Percentiles rank a stretch among this genome's conserved stretches.
These are phyloP conservation scores for Porpolomopsis calyptriformis DNA, from an alignment of 768 basidiomycete species.

Conservation along the genomic window DNA sequence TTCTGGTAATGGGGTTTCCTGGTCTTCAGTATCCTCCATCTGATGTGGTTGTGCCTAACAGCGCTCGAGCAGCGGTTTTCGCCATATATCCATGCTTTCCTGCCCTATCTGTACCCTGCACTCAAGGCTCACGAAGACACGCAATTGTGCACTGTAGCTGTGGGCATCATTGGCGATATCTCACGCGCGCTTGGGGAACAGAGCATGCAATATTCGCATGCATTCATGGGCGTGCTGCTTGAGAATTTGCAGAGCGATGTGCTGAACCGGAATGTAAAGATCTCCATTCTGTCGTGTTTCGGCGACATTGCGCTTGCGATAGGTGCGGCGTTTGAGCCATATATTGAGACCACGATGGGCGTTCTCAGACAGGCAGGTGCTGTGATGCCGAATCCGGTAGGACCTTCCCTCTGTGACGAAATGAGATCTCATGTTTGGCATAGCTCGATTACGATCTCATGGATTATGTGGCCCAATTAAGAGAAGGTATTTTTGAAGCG, in stretches of 20 bases:
- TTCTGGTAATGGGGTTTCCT: slow-evolving; percentile 38
- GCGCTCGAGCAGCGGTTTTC: slow-evolving; percentile 72
- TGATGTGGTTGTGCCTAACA: slow-evolving; percentile 14
- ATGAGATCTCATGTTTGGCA: slow-evolving; percentile 9
- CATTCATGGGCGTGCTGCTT: slow-evolving; percentile 87
- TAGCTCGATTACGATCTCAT: slow-evolving; percentile 81
- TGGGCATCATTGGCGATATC: slow-evolving; percentile 92
- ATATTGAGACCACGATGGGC: slow-evolving; percentile 79
- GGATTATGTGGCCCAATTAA: slow-evolving; percentile 81
- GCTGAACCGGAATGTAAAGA: slow-evolving; percentile 90
- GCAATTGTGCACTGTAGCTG: slow-evolving; percentile 89
- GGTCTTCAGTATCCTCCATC: background rate
- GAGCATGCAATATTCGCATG: slow-evolving; percentile 69
- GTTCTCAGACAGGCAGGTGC: slow-evolving; percentile 87
- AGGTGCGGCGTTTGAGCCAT: slow-evolving; percentile 77
- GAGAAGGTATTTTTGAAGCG: slow-evolving; percentile 94
- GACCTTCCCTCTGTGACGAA: slow-evolving; percentile 18
- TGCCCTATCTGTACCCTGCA: slow-evolving; percentile 80
- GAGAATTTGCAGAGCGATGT: slow-evolving; percentile 87
- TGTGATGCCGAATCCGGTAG: slow-evolving; percentile 77
- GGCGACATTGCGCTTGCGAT: slow-evolving; percentile 95
- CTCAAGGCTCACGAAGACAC: slow-evolving; percentile 91
- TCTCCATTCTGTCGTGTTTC: slow-evolving; percentile 90
- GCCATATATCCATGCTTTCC: slow-evolving; percentile 76
- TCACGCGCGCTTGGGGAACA: slow-evolving; percentile 88